Conservation (phyloP, 2,329 filamentous ascomycete species). For the Pseudogymnoascus sp. region DNA sequence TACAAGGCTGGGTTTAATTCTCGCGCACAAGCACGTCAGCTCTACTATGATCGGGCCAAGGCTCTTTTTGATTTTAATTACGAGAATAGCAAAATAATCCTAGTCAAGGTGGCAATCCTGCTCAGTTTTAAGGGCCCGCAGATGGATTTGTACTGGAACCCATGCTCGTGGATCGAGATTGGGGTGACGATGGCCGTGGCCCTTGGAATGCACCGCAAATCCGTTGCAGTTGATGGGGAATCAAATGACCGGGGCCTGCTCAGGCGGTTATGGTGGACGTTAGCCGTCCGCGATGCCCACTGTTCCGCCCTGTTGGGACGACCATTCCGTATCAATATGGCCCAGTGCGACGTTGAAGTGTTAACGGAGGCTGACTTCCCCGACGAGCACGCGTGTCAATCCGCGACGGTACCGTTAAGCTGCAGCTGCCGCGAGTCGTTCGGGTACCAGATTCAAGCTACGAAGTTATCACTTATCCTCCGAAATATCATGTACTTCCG, state of each 20-base stretch:
- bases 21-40: conserved; percentile 11
- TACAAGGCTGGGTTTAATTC: conserved; percentile 13
- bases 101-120: conserved; percentile 18
- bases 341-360: conserved; percentile 17
- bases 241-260: conserved; percentile 16
- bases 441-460: conserved; percentile 18
- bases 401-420: too few species aligned
- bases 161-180: conserved; percentile 18
- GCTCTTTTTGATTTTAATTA: conserved; percentile 18
- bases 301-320: conserved; percentile 18
- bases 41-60: conserved; percentile 18
- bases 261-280: conserved; percentile 20
- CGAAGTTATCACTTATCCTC: conserved; percentile 17
- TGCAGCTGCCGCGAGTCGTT: neutral
- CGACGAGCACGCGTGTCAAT: neutral
- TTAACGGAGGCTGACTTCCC: conserved; percentile 15
- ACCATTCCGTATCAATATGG: conserved; percentile 19
- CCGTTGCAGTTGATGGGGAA: conserved; percentile 12
- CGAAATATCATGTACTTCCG: conserved; percentile 10
- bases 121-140: conserved; percentile 18
- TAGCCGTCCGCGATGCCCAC: conserved; percentile 18
- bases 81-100: conserved; percentile 19
- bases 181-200: conserved; percentile 21
- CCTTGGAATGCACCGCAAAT: conserved; percentile 19
- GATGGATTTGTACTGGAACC: conserved; percentile 20